Percentiles rank a stretch among this genome's conserved stretches.
Conservation (phyloP, 2,329 filamentous ascomycete species). For the Colletotrichum nymphaeae region DNA sequence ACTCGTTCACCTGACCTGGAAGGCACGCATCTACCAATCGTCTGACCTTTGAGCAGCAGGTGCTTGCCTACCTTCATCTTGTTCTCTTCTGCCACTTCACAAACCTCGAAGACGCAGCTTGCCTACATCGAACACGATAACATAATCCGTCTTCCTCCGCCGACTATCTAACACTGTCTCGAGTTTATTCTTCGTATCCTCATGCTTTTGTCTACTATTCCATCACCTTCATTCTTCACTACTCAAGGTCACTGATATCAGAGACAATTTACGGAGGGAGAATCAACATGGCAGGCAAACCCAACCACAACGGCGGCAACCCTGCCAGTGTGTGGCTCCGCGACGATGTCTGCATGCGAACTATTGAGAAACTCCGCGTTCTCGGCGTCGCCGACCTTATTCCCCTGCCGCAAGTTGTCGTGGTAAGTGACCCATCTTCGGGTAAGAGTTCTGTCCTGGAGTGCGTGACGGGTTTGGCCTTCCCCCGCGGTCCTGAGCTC, state of each 20-base stretch:
- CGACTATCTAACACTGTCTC: neutral
- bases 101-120: neutral
- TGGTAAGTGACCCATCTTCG: conserved; percentile 86
- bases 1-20: too few species aligned
- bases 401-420: conserved; percentile 72
- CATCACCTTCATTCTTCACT: neutral
- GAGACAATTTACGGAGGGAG: neutral
- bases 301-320: neutral
- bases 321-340: neutral
- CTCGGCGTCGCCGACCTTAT: conserved; percentile 51
- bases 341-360: neutral
- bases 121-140: neutral
- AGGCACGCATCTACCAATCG: too few species aligned
- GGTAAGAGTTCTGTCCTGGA: conserved; percentile 89
- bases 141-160: neutral
- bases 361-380: conserved; percentile 55
- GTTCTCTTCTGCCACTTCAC: neutral
- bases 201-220: neutral
- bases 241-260: neutral
- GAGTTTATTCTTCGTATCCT: neutral
- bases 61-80: too few species aligned
- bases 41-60: too few species aligned
- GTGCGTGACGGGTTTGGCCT: conserved; percentile 63
- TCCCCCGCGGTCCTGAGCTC: conserved; percentile 55
- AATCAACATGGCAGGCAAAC: neutral